Evolutionary conservation across 768 basidiomycete species (phyloP), one percentile per base, ranked within the genome.

Genomic region (Lactarius sanguifluus): DNA sequence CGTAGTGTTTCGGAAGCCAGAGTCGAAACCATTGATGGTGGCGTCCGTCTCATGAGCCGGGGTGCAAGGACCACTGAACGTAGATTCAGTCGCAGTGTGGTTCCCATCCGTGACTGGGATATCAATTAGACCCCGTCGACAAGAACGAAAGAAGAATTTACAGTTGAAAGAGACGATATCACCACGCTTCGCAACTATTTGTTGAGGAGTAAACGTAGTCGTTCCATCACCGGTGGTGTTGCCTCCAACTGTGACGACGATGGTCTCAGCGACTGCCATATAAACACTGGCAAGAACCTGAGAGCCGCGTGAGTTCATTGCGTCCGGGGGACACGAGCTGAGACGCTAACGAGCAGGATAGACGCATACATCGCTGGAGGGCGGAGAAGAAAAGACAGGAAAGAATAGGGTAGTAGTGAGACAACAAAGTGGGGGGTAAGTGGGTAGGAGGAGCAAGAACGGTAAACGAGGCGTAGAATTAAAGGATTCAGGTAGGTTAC

Each of bases 161-260:
- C 84, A 88, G 70, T 85, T 86, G 79, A 88, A 87, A 43, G 79
- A 36, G 64, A 88, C 81, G 16, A 76, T 75, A 69, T 87, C 86
- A 38, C 83, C 82, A 45, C 77, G 61, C 12, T 72, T 64, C 12
- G 84, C 86, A 28, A 61, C 70, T n/a, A 86, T 77, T 43, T 70
- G 73, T 55, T 73, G 69, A 18, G 85, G 85, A 34, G 75, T 70
- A 74, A 86, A 87, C 20, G 83, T 80, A 20, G 75, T 74, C 25
- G 75, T 77, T 3, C 79, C 76, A 64, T 85, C 78, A 60, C 71
- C 72, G 10, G 81, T 79, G 25, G 79, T 81, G 71, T 82, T 83
- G 15, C 81, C 82, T 41, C 75, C 75, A 34, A 84, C 82, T 10
- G 78, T 79, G 59, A 84, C 76, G 47, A 80, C 76, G 47, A 85